phyloP scores from a whole-genome alignment of 192 early-diverging fungal species.

The Backusella circina region DNA sequence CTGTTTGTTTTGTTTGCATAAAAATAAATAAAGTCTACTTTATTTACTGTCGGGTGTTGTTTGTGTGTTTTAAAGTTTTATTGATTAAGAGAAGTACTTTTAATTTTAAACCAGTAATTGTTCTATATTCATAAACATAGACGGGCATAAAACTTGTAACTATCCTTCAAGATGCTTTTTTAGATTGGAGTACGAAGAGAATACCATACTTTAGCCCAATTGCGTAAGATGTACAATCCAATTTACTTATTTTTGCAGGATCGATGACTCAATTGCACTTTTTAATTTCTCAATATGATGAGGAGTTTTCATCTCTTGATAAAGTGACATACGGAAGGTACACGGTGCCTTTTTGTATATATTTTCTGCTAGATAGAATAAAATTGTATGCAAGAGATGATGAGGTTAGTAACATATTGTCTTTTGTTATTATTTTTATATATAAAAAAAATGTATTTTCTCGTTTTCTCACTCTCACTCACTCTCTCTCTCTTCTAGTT shows the following conservation, averaged over 20 bases:
- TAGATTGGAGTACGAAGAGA: background rate
- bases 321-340: constrained; percentile 76
- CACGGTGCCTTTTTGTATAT: constrained; percentile 54
- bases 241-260: constrained; percentile 61
- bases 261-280: constrained; percentile 48
- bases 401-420: too few species aligned
- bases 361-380: background rate
- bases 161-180: background rate
- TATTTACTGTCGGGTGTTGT: background rate
- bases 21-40: background rate
- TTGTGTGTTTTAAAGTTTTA: background rate
- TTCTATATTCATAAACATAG: background rate
- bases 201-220: constrained; percentile 48
- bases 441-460: background rate
- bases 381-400: background rate
- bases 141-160: background rate
- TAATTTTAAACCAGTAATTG: background rate
- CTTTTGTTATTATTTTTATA: background rate
- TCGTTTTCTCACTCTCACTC: background rate
- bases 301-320: constrained; percentile 66
- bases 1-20: background rate
- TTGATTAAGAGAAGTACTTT: background rate
- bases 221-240: constrained; percentile 65
- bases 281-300: constrained; percentile 53
- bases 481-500: background rate